Evolutionary conservation across 139 green algal genomes (phyloP), one percentile per base, ranked within the genome.

Genomic region (Trebouxia sp.): DNA sequence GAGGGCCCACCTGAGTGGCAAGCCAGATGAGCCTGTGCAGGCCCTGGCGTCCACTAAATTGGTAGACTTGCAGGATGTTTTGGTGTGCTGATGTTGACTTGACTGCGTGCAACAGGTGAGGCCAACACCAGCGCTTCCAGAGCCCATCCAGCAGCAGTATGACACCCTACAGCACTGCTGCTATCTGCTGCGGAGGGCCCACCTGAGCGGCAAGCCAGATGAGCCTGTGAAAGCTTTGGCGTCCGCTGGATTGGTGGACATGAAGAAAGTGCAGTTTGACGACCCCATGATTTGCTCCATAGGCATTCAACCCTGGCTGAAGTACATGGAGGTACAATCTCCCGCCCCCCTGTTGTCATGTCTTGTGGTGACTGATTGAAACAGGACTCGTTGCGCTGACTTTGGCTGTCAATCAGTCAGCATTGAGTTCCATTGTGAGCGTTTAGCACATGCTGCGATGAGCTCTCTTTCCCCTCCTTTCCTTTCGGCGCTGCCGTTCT

Each of bases 171-270:
- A 79, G 51, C 76, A 76, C 38, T 75, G 76, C 39, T 14, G 47
- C 3, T 83, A 83, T 62, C 32, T 70, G 51, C 69, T 83, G 39
- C 51, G 80, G n/a, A 47, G 80, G 0, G 80, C 80, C 14, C 69
- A 83, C 50, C 26, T 75, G 6, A 39, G 48, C 1, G 80, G 55
- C 12, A 32, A 39, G 42, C 50, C 69, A 26, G 48, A 62, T 9
- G 43, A 79, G 69, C 80, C 80, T 28, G 50, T 45, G 39, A 62
- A 55, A 39, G 67, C 50, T 4, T 69, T 83, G 26, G 80, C 80
- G 2, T 41, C 38, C 0, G 51, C 69, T 14, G 67, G 38, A 28
- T 6, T 65, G 37, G 8, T 83, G 26, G 30, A 75, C 38, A 45
- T 65, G 26, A 50, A 42, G 15, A 69, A 70, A n/a, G 56, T 79